Evolutionary conservation across 257 asterid genomes (phyloP), one percentile per base, ranked within the genome.

Genomic region (Solanum paucissectum): DNA sequence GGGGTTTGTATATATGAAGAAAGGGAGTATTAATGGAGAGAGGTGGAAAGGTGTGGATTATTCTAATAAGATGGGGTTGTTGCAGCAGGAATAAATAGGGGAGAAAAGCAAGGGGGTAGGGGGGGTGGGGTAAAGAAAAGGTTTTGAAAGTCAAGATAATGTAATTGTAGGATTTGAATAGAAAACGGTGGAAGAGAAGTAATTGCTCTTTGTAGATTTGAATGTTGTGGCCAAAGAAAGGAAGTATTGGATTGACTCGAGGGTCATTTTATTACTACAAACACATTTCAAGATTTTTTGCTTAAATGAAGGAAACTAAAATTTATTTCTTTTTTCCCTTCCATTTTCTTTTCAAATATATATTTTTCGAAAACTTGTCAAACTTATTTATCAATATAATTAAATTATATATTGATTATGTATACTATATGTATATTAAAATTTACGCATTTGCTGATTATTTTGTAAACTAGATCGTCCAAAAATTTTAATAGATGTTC

Each of bases 81-180:
- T 85, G 94, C 90, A 91, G 95, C 87, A 68, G 89, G 89, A 87
- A 86, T 94, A 90, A 95, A 88, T 85, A 90, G 79, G 87, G 71
- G 83, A 32, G 72, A 18, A 46, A 74, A 46, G 84, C 7, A 4
- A 44, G 11, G 13, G 60, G 58, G 3, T 16, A 2, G 18, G 40
- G 5, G 27, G 38, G 86, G 66, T 5, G 74, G 74, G 85, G 85
- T 14, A 83, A 85, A 18, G 12, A 37, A 40, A 6, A 12, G 40
- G 40, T 38, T 72, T 88, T 91, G 62, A 93, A 93, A 93, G 96
- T 94, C 95, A 93, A 93, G 90, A 86, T 86, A 86, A 60, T 55
- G 66, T 87, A 6, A 60, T 34, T 87, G 86, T 84, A 91, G 88
- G 92, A 90, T 92, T 90, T 90, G 86, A 64, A 81, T 85, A 85